Evolutionary conservation across 129 eudicot genomes (phyloP).

Genomic region (Centaurea solstitialis): DNA sequence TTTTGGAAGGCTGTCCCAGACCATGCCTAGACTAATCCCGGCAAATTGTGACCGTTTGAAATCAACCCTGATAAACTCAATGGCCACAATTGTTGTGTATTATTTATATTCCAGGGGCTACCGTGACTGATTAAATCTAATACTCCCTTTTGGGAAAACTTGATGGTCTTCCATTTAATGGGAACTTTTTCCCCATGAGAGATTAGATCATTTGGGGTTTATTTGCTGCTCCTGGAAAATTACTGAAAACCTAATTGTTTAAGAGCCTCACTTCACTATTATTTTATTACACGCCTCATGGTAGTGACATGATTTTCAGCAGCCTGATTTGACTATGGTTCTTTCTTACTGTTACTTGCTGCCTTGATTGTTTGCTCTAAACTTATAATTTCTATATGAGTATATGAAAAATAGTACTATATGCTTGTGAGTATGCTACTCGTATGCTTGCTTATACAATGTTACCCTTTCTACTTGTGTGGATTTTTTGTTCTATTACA

Average conservation of each 20-base stretch:
- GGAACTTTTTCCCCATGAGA: neutral
- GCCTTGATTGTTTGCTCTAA: neutral
- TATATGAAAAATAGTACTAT: neutral
- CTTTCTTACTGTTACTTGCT: conserved; percentile 1
- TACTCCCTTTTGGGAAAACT: neutral
- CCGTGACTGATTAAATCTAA: conserved; percentile 2
- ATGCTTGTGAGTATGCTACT: conserved; percentile 3
- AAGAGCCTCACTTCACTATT: neutral
- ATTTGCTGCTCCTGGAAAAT: neutral
- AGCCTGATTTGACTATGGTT: neutral
- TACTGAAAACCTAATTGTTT: neutral
- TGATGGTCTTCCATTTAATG: neutral
- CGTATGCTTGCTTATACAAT: neutral
- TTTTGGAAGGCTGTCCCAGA: no score
- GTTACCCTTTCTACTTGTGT: neutral
- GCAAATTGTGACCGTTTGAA: no score
- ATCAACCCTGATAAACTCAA: no score
- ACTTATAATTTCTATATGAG: neutral
- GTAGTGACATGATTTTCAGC: neutral
- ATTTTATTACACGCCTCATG: neutral
- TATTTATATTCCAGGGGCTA: conserved; percentile 14
- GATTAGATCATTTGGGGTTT: neutral
- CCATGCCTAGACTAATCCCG: no score
- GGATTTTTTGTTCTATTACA: neutral
- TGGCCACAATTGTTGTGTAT: neutral